These are phyloP conservation scores for Punica granatum DNA, from an alignment of 345 rosid species.

Conservation along the genomic window DNA sequence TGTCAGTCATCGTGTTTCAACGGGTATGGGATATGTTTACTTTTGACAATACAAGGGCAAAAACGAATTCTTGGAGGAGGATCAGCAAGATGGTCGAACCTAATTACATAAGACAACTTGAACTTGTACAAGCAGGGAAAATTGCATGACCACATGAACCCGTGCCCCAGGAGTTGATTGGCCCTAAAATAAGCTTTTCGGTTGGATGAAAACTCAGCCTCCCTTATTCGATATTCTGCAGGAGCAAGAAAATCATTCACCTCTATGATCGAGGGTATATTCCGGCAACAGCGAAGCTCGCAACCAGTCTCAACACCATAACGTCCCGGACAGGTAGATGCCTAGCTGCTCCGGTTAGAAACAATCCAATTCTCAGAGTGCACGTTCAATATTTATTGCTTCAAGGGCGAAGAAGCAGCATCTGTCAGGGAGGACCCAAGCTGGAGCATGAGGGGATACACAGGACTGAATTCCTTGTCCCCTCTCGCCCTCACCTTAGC, in stretches of 20 bases:
- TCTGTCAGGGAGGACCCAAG: conserved; percentile 69
- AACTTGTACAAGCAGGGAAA: background rate
- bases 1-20: too few relatives aligned
- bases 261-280: background rate
- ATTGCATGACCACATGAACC: background rate
- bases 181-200: background rate
- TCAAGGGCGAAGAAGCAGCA: conserved; percentile 19
- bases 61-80: too few relatives aligned
- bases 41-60: background rate
- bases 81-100: too few relatives aligned
- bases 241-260: background rate
- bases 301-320: background rate
- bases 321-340: background rate
- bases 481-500: conserved; percentile 70
- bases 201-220: background rate
- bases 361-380: background rate
- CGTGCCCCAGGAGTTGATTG: background rate
- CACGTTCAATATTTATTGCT: background rate
- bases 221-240: too few relatives aligned
- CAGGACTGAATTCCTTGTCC: conserved; percentile 95
- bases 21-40: background rate
- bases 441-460: conserved; percentile 87
- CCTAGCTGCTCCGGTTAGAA: background rate
- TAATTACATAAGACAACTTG: background rate
- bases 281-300: background rate